phyloP scores from a whole-genome alignment of 768 basidiomycete genomes.

The Pilatotrama ljubarskyi region DNA sequence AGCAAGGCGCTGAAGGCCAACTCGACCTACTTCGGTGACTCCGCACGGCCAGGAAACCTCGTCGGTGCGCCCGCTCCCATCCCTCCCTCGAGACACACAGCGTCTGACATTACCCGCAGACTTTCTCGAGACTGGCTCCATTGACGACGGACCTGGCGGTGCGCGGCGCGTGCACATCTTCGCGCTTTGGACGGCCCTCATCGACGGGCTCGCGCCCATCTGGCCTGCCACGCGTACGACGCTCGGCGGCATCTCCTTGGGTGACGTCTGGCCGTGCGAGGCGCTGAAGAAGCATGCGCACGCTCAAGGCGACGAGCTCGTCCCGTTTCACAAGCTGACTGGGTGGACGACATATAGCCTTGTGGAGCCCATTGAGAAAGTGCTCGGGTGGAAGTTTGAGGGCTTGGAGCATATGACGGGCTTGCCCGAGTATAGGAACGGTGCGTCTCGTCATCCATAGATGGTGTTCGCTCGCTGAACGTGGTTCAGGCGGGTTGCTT shows the following conservation, averaged over 20 bases:
- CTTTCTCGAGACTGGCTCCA: constrained; percentile 63
- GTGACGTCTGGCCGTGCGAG: constrained; percentile 92
- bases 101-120: constrained; percentile 42
- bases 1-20: constrained; percentile 65
- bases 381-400: constrained; percentile 79
- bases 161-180: constrained; percentile 63
- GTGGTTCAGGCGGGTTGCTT: constrained; percentile 73
- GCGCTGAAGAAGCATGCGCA: constrained; percentile 38
- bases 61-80: constrained; percentile 52
- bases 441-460: constrained; percentile 35
- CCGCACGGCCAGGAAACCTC: constrained; percentile 79
- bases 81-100: background rate
- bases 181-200: constrained; percentile 78
- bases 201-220: constrained; percentile 80
- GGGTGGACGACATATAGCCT: constrained; percentile 93
- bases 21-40: constrained; percentile 69
- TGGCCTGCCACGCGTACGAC: constrained; percentile 81
- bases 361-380: constrained; percentile 76
- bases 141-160: constrained; percentile 32
- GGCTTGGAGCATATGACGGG: constrained; percentile 88
- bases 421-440: constrained; percentile 93
- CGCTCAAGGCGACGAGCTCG: constrained; percentile 63
- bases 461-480: background rate
- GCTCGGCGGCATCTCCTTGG: constrained; percentile 70
- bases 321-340: constrained; percentile 96